A percentile compares a stretch with the other conserved stretches of the same genome.
phyloP scores from a whole-genome alignment of 1,139 yeast genomes.

The Sugiyamaella grinbergsii region DNA sequence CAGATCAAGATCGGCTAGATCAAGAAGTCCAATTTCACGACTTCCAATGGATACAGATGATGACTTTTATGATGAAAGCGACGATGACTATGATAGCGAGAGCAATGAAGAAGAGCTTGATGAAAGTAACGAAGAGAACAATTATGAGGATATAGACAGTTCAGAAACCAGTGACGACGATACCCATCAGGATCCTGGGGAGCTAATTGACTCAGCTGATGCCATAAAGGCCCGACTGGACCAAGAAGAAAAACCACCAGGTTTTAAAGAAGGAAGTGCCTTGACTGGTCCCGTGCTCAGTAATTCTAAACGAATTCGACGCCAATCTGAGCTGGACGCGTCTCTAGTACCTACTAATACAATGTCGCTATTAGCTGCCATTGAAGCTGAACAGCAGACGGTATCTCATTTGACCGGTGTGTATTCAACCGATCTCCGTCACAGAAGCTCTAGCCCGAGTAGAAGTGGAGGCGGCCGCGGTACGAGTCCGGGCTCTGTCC shows the following conservation, averaged over 20 bases:
- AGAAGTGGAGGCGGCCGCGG: conserved; percentile 1
- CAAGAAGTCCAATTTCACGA: conserved; percentile 24
- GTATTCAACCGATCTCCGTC: neutral
- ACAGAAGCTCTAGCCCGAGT: conserved; percentile 7
- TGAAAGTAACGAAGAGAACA: conserved; percentile 45
- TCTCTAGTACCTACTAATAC: conserved; percentile 37
- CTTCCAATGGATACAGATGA: conserved; percentile 26
- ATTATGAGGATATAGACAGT: conserved; percentile 58
- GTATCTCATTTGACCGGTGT: neutral
- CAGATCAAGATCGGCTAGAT: conserved; percentile 8
- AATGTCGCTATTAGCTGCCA: conserved; percentile 47
- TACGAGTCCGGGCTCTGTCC: conserved; percentile 3
- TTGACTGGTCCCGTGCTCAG: conserved; percentile 20
- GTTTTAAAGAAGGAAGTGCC: conserved; percentile 21
- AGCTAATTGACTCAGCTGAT: conserved; percentile 4
- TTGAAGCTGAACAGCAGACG: conserved; percentile 35
- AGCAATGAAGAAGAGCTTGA: conserved; percentile 25
- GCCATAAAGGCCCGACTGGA: conserved; percentile 8
- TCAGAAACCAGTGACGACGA: conserved; percentile 51
- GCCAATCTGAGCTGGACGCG: conserved; percentile 22
- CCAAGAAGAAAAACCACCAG: conserved; percentile 20
- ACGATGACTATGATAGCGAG: conserved; percentile 23
- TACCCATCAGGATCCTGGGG: conserved; percentile 21
- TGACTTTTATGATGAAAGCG: conserved; percentile 17
- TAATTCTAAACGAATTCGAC: conserved; percentile 11